Conservation (phyloP, 2,329 filamentous ascomycete genomes). For the Fusarium compactum region DNA sequence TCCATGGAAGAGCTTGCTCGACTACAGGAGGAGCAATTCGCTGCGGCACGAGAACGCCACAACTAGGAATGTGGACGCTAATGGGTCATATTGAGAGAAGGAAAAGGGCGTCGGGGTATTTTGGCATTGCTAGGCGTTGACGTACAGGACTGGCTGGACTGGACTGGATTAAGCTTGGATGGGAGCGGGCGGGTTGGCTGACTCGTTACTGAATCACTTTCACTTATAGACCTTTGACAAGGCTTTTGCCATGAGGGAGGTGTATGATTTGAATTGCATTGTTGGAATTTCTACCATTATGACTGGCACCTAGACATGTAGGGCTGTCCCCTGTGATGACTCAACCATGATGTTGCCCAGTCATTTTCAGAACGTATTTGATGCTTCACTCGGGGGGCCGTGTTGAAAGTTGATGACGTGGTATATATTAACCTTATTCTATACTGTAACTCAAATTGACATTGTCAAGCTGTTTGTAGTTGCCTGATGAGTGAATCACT, state of each 20-base stretch:
- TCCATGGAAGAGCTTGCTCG: conserved; percentile 89
- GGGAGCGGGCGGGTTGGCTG: conserved; percentile 27
- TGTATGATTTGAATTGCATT: conserved; percentile 9
- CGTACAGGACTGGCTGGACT: conserved; percentile 40
- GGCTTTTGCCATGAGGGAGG: not conserved
- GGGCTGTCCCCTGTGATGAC: not conserved
- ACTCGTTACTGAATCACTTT: conserved; percentile 39
- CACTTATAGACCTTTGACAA: conserved; percentile 39
- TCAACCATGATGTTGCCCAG: conserved; percentile 4
- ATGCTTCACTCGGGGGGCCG: not conserved
- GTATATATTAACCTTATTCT: not conserved
- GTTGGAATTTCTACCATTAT: not conserved
- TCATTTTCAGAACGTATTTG: not conserved
- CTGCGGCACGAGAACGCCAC: conserved; percentile 69
- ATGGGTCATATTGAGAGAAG: not conserved
- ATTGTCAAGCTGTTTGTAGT: not conserved
- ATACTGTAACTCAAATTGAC: not conserved
- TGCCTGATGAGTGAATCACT: conserved; percentile 5
- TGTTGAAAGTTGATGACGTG: conserved; percentile 2
- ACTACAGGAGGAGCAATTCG: conserved; percentile 92
- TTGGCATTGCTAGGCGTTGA: conserved; percentile 54
- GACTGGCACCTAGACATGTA: not conserved
- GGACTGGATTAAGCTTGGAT: conserved; percentile 29
- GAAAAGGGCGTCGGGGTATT: conserved; percentile 42
- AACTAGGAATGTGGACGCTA: conserved; percentile 34